phyloP scores from a whole-genome alignment of 768 basidiomycete species.

The Lepiota brunneoincarnata region DNA sequence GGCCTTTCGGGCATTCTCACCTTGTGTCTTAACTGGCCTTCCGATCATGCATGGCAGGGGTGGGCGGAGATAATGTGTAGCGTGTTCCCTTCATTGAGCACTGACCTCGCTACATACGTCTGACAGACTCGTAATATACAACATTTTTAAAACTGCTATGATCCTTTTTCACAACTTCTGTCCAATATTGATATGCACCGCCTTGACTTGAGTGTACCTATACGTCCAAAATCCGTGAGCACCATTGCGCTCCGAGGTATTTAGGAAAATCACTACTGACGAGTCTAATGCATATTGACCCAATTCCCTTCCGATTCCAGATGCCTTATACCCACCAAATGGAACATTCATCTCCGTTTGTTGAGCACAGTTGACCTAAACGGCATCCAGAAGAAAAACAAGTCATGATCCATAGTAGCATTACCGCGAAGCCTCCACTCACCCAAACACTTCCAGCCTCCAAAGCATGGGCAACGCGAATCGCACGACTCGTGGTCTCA shows the following conservation, averaged over 20 bases:
- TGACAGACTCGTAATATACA: not conserved
- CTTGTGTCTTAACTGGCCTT: too few relatives aligned
- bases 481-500: conserved; percentile 61
- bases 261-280: conserved; percentile 30
- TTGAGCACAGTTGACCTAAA: conserved; percentile 45
- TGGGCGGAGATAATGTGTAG: too few relatives aligned
- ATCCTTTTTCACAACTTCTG: conserved; percentile 5
- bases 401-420: conserved; percentile 58
- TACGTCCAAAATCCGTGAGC: not conserved
- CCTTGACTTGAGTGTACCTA: conserved; percentile 58
- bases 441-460: conserved; percentile 71
- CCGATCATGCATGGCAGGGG: too few relatives aligned
- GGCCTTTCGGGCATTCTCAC: too few relatives aligned
- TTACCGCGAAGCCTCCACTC: conserved; percentile 26
- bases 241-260: not conserved
- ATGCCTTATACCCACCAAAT: conserved; percentile 75
- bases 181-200: conserved; percentile 58
- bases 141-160: not conserved
- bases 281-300: conserved; percentile 61
- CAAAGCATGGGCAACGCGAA: conserved; percentile 61
- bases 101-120: too few relatives aligned
- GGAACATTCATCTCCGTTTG: conserved; percentile 49
- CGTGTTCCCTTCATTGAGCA: not conserved
- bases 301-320: conserved; percentile 67
- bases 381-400: conserved; percentile 78